Evolutionary conservation across 148 eudicot species (phyloP).

Genomic region (Silene conica): DNA sequence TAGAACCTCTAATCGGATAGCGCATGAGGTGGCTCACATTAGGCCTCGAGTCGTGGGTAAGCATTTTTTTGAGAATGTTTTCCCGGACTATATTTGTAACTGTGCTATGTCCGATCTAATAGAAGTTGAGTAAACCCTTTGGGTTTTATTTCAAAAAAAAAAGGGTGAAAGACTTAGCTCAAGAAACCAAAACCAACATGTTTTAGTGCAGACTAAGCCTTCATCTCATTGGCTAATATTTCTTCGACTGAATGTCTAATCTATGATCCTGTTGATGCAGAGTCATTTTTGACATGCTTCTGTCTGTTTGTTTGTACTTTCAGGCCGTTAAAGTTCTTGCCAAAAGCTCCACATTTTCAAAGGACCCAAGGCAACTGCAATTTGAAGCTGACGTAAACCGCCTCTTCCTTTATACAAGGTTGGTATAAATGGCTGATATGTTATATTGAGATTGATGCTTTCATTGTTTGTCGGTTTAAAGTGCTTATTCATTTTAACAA

Average conservation of each 20-base stretch:
- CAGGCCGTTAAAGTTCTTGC: constrained; percentile 84
- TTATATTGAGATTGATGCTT: not conserved
- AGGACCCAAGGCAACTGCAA: constrained; percentile 73
- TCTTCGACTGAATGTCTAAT: not conserved
- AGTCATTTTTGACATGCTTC: not conserved
- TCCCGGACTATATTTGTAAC: too few relatives aligned
- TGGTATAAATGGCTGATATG: constrained; percentile 8
- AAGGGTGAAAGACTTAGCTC: too few relatives aligned
- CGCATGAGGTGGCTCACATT: too few relatives aligned
- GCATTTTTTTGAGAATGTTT: too few relatives aligned
- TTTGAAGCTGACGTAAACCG: constrained; percentile 94
- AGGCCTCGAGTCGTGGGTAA: too few relatives aligned
- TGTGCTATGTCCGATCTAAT: too few relatives aligned
- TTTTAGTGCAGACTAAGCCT: not conserved
- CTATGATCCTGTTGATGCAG: not conserved
- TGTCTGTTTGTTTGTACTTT: constrained; percentile 17
- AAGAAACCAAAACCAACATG: too few relatives aligned
- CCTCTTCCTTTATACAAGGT: constrained; percentile 89
- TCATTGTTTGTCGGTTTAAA: not conserved
- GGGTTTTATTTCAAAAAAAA: too few relatives aligned
- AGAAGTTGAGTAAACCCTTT: too few relatives aligned
- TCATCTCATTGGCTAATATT: not conserved
- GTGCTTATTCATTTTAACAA: not conserved
- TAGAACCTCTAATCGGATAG: too few relatives aligned
- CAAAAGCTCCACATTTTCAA: constrained; percentile 78